Base-by-base conservation (phyloP, 345 rosid genomes). In the Linum lewisii region DNA sequence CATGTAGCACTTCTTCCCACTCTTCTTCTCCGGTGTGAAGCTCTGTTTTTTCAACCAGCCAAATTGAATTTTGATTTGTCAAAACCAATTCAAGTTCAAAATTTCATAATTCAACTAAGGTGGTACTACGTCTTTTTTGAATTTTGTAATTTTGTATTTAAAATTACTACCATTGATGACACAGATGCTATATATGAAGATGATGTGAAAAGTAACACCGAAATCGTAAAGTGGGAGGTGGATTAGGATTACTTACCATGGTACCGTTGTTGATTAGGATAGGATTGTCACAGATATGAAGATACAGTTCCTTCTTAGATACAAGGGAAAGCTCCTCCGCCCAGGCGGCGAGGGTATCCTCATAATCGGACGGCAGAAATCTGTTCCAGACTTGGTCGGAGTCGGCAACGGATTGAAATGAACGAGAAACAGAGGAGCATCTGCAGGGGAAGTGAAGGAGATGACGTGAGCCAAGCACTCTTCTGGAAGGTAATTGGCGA, bases 1-100 rank as follows among this genome's bases (percentile, higher is more conserved):
- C 66, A 63, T 63, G 60, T 63, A 63, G n/a, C 60, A 38, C 19
- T 54, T 63, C 36, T 54, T 54, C 53, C 66, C 66, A n/a, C 37
- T 54, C 6, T 54, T 21, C 20, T 37, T 63, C 9, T 63, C 66
- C 38, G 54, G 24, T 23, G 52, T 6, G 42, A 63, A 54, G 55
- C 66, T 63, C 66, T 63, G 53, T 42, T 1, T 36, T 3, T 20
- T 52, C 7, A 6, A 11, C 3, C 22, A 2, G 7, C 4, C 14
- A 51, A 5, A 6, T n/a, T n/a, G 21, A 49, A 15, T 15, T 20
- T 49, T n/a, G 15, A 10, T 21, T 21, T 21, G 21, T 18, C 14
- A 7, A 18, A n/a, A n/a, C n/a, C n/a, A n/a, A n/a, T n/a, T n/a
- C n/a, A n/a, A n/a, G n/a, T n/a, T n/a, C n/a, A n/a, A n/a, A n/a